Percentiles rank a stretch among this genome's conserved stretches.
Evolutionary conservation across 305 asterid genomes (phyloP).

Genomic region (Lippia alba): DNA sequence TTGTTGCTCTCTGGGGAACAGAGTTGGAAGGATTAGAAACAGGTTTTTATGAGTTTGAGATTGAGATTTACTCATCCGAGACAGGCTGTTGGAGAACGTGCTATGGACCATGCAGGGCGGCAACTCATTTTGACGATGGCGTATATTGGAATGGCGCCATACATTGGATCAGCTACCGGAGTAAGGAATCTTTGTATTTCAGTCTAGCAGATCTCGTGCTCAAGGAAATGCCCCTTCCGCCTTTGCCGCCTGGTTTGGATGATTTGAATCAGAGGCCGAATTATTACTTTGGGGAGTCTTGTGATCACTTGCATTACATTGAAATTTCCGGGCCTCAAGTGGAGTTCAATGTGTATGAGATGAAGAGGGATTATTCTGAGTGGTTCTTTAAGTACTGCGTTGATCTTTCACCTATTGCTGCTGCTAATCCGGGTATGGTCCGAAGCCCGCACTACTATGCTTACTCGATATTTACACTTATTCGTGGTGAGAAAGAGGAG

Average conservation of each 20-base stretch:
- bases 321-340: constrained; percentile 1
- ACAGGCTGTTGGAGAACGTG: constrained; percentile 36
- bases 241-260: background rate
- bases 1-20: constrained; percentile 17
- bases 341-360: constrained; percentile 38
- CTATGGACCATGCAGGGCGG: constrained; percentile 8
- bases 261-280: background rate
- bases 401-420: constrained; percentile 33
- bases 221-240: constrained; percentile 24
- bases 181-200: constrained; percentile 25
- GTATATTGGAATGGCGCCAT: constrained; percentile 50
- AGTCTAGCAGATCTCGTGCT: constrained; percentile 6
- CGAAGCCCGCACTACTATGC: background rate
- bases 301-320: constrained; percentile 42
- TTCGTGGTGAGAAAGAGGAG: constrained; percentile 36
- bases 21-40: background rate
- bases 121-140: constrained; percentile 25
- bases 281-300: constrained; percentile 44
- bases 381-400: constrained; percentile 47
- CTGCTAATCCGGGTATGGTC: constrained; percentile 28
- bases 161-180: constrained; percentile 37
- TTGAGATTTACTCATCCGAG: constrained; percentile 47
- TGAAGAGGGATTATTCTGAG: constrained; percentile 49
- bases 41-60: background rate
- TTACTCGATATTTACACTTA: constrained; percentile 19